Percentiles rank a stretch among this genome's conserved stretches.
Conservation (phyloP, 208 protist genomes). For the Trypanosoma theileri region DNA sequence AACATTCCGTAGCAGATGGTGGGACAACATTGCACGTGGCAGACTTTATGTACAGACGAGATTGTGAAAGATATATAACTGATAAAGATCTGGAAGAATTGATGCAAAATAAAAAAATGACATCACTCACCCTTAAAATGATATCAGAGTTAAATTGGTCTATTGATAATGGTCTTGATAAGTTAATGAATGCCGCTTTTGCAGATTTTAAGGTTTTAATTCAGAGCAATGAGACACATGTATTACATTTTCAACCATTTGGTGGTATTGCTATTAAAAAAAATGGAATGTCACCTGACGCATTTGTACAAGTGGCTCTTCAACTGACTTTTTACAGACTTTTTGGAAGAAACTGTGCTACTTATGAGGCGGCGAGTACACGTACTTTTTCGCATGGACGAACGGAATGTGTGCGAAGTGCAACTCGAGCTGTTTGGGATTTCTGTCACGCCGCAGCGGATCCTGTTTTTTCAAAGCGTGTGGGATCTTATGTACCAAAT, state of each 20-base stretch:
- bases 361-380: slow-evolving; percentile 52
- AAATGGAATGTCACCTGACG: slow-evolving; percentile 34
- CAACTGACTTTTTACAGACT: slow-evolving; percentile 42
- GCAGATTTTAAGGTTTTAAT: slow-evolving; percentile 32
- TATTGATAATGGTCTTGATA: slow-evolving; percentile 27
- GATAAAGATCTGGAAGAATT: slow-evolving; percentile 16
- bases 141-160: slow-evolving; percentile 28
- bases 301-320: slow-evolving; percentile 46
- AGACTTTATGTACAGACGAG: slow-evolving; percentile 40
- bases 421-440: slow-evolving; percentile 17
- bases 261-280: slow-evolving; percentile 34
- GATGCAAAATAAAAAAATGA: background rate
- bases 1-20: slow-evolving; percentile 47
- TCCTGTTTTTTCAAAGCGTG: slow-evolving; percentile 27
- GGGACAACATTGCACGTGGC: slow-evolving; percentile 39
- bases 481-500: slow-evolving; percentile 26
- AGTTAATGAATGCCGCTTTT: slow-evolving; percentile 33
- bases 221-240: slow-evolving; percentile 39
- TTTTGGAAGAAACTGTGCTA: slow-evolving; percentile 41
- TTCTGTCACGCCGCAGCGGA: slow-evolving; percentile 31
- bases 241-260: slow-evolving; percentile 38
- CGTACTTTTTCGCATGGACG: slow-evolving; percentile 43
- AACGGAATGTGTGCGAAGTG: slow-evolving; percentile 41
- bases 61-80: slow-evolving; percentile 25
- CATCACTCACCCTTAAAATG: background rate